Base-by-base conservation (phyloP, 192 early-diverging fungal species). In the Dispira simplex region DNA sequence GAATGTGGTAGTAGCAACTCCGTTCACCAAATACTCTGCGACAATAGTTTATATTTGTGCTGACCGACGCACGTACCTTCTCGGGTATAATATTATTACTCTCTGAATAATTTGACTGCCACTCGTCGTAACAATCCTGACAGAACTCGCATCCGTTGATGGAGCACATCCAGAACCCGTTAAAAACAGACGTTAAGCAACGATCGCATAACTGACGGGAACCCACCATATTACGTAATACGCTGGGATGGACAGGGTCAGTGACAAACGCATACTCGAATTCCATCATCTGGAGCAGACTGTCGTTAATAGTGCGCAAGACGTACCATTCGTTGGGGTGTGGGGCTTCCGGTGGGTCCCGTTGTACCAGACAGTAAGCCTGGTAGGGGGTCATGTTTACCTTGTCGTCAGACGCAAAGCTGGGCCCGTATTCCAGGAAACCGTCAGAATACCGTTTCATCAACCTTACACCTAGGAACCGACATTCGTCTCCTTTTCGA, bases 191-290 rank as follows among this genome's bases (percentile, higher is more conserved):
- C 20, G 78, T 74, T 3, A 27, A 12, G 65, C 81, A 83, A 10
- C 64, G 56, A 49, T 83, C 78, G 72, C 81, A 83, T 16, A 70
- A 51, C 51, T 82, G 77, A 2, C 80, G 65, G 27, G 48, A 51
- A 10, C 65, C 55, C 13, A 28, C 23, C 43, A 46, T 62, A 25
- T 32, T 39, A 16, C 59, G 39, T 43, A 62, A n/a, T 11, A 32
- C 44, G n/a, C 59, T 62, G 11, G 59, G 59, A 2, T 14, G 44
- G 39, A 43, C n/a, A 11, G 59, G 44, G 21, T 45, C 39, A 1
- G 44, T 45, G 0, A 9, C 20, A 16, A 44, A 25, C 1, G 28
- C 59, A 46, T 46, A 39, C 44, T 62, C 44, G 43, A 4, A 6
- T 39, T 14, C 28, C 10, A 62, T 20, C n/a, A 44, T 13, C 16